Base-by-base conservation (phyloP, 2,329 filamentous ascomycete species). In the Lojkania enalia region DNA sequence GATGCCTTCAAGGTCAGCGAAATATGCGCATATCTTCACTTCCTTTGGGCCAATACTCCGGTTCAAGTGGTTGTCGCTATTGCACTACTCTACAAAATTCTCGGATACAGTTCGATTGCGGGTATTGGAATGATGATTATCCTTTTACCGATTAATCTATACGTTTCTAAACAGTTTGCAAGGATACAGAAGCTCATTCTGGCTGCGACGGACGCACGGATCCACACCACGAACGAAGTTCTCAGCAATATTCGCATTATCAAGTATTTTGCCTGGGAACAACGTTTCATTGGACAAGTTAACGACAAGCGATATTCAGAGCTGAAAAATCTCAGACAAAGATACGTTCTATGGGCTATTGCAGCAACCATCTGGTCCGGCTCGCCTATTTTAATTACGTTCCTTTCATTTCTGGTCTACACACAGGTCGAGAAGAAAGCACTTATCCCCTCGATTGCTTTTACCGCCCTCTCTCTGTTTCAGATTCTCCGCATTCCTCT, bases 1-100 rank as follows among this genome's bases (percentile, higher is more conserved):
- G 95, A 99, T 75, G 96, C 92, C 36, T 97, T 97, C 82, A 99
- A 99, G 74, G 90, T 99, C 43, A 88, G 89, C 51, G 94, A 99
- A 66, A 86, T 96, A 47, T 94, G 90, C 27, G 88, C 92, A 0
- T 99, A 99, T 67, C 76, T 99, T 21, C 94, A 99, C 71, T 99
- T 95, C 71, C 77, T 99, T n/a, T 87, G 92, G 77, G 92, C 91
- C 0, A 85, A 87, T 49, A 91, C 92, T 1, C 94, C 94, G 0
- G 88, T 94, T 0, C 91, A 97, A 71, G 81, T 99, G 29, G 73
- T 87, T 35, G 82, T 96, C 35, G 88, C 90, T 4, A 78, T 97
- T 49, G 75, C 81, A 14, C 76, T 99, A 32, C 82, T 99, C 16
- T 99, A 95, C 74, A 82, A 84, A 37, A 89, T 99, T 55, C 85